Evolutionary conservation across 2,329 filamentous ascomycete species (phyloP).

Genomic region (Colletotrichum sp.): DNA sequence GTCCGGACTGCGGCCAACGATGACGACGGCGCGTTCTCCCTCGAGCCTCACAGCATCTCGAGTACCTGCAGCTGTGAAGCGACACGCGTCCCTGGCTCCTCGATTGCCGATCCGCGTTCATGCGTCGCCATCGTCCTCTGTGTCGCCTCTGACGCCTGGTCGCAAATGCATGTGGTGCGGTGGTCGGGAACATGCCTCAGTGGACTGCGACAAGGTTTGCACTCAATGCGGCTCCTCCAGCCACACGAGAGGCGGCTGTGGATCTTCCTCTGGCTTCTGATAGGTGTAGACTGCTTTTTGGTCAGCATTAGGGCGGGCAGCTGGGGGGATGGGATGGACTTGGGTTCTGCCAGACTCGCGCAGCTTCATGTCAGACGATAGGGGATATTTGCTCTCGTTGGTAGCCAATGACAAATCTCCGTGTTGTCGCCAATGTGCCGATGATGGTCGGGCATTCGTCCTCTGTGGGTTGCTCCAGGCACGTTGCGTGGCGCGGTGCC

Average conservation of each 20-base stretch:
- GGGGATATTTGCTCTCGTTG: neutral
- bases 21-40: neutral
- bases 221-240: neutral
- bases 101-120: neutral
- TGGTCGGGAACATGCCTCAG: neutral
- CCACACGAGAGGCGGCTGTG: neutral
- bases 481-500: too few species aligned
- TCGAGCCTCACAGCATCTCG: neutral
- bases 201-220: neutral
- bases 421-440: neutral
- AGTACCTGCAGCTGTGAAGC: neutral
- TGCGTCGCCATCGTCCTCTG: neutral
- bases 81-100: neutral
- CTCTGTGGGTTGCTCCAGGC: too few species aligned
- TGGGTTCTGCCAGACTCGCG: neutral
- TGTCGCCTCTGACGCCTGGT: neutral
- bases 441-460: neutral
- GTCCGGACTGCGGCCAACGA: neutral
- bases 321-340: neutral
- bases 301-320: neutral
- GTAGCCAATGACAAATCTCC: neutral
- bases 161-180: neutral
- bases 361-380: neutral
- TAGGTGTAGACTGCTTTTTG: neutral
- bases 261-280: neutral